Conservation (phyloP, 129 eudicot genomes). For the Chrysanthemum makinoi region DNA sequence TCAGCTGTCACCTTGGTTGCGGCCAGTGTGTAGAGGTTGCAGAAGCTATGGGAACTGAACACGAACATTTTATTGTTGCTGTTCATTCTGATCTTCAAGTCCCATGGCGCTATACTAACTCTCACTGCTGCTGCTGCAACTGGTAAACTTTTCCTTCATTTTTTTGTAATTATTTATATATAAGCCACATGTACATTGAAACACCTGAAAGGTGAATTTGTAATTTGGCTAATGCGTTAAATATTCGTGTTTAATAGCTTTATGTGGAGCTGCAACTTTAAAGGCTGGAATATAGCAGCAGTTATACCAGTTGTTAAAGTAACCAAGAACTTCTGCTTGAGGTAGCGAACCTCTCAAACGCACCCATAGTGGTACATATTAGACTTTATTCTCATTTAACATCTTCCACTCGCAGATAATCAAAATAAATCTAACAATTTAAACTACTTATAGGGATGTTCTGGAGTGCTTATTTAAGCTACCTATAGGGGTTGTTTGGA, state of each 20-base stretch:
- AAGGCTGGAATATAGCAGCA: slow-evolving; percentile 96
- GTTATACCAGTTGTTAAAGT: slow-evolving; percentile 80
- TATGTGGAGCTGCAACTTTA: slow-evolving; percentile 93
- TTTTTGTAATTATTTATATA: too few relatives aligned
- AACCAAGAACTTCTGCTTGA: slow-evolving; percentile 82
- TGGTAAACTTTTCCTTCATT: too few relatives aligned
- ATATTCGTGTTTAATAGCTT: slow-evolving; percentile 38
- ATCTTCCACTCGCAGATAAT: background rate
- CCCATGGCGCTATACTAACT: too few relatives aligned
- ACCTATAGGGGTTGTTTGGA: too few relatives aligned
- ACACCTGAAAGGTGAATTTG: background rate
- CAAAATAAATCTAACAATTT: background rate
- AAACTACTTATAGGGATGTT: too few relatives aligned
- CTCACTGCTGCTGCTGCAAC: too few relatives aligned
- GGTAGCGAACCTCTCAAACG: slow-evolving; percentile 93
- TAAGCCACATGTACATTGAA: background rate
- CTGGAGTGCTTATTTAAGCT: too few relatives aligned
- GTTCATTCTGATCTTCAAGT: too few relatives aligned
- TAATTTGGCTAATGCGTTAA: background rate
- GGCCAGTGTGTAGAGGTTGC: background rate
- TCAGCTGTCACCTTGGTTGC: slow-evolving; percentile 89
- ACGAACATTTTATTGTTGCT: too few relatives aligned
- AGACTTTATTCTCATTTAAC: background rate
- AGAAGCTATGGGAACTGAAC: too few relatives aligned
- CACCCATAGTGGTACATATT: slow-evolving; percentile 72